Evolutionary conservation across 1,284 basidiomycete species (phyloP), one percentile per base, ranked within the genome.

Genomic region (Fistulina hepatica): DNA sequence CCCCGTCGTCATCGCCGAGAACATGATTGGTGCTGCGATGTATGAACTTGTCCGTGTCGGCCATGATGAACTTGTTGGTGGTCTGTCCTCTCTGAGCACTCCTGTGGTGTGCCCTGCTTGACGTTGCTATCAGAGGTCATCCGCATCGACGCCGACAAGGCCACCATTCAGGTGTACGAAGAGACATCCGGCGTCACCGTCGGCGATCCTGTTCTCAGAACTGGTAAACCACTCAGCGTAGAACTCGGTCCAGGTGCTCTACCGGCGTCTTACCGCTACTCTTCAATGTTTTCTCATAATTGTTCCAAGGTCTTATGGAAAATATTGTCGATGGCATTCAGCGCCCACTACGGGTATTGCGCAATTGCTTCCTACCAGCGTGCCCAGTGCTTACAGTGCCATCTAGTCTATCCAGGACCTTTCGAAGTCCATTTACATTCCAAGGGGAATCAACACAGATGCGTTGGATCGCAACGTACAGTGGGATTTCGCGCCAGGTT

Each of bases 141-240:
- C 52, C 77, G 93, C 55, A 95, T 97, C 63, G 92, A 97, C 53
- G 78, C 79, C 43, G 93, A 95, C 65, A 92, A 97, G 65, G 85
- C 90, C 36, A 98, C 94, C 6, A 97, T 98, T 47, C 95, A 99
- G 63, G 95, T 99, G n/a, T 98, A 99, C 58, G 95, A 97, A 60
- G 93, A 97, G 68, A 97, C 92, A 4, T 93, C 93, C 36, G 92
- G 93, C 50, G 90, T 99, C 37, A 95, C 91, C 12, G 92, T 98
- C 41, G 94, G 94, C 31, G 94, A 99, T 67, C 94, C 94, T 40
- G 95, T 99, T 11, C 66, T 99, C 54, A 74, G 93, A 43, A 98
- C 94, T 30, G 94, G 94, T 43, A 98, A 98, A 61, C 94, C 94
- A 25, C 75, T 99, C 40, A 91, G 85, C 58, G 95, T 98, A 44